Percentiles rank a stretch among this genome's conserved stretches.
Conservation (phyloP, 1,284 basidiomycete species). For the Melanopsichium pennsylvanicum region DNA sequence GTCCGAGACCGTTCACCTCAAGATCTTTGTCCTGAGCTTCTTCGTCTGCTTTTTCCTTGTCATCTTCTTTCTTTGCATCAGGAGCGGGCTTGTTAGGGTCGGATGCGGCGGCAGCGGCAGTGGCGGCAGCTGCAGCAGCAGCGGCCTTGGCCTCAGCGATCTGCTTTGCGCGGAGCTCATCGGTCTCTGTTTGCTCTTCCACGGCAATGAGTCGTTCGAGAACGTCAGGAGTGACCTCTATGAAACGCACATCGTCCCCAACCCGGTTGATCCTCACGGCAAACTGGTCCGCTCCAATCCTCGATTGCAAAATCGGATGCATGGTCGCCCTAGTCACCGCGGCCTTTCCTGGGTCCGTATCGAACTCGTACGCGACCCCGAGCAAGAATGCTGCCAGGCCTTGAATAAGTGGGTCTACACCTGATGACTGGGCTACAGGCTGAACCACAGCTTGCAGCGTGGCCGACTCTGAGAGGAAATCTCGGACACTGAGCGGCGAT, state of each 20-base stretch:
- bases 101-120: conserved; percentile 11
- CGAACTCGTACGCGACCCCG: conserved; percentile 79
- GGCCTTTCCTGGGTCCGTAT: conserved; percentile 45
- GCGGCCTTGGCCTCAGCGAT: conserved; percentile 29
- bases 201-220: conserved; percentile 58
- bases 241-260: conserved; percentile 90
- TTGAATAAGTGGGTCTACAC: conserved; percentile 84
- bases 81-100: neutral
- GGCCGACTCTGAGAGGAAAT: conserved; percentile 85
- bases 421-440: conserved; percentile 87
- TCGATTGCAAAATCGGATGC: conserved; percentile 78
- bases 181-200: conserved; percentile 38
- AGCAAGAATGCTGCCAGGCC: conserved; percentile 90
- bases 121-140: conserved; percentile 25
- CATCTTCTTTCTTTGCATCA: conserved; percentile 11
- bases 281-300: conserved; percentile 84
- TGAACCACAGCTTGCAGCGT: conserved; percentile 82
- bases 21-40: conserved; percentile 40
- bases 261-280: conserved; percentile 84
- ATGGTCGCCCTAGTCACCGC: conserved; percentile 54
- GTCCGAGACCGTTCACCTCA: conserved; percentile 40
- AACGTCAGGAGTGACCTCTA: conserved; percentile 82
- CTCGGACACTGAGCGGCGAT: conserved; percentile 83
- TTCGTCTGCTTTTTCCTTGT: conserved; percentile 37
- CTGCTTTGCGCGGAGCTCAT: conserved; percentile 57